These are phyloP conservation scores for Flaveria ramosissima DNA, from an alignment of 129 eudicot species.

Conservation along the genomic window DNA sequence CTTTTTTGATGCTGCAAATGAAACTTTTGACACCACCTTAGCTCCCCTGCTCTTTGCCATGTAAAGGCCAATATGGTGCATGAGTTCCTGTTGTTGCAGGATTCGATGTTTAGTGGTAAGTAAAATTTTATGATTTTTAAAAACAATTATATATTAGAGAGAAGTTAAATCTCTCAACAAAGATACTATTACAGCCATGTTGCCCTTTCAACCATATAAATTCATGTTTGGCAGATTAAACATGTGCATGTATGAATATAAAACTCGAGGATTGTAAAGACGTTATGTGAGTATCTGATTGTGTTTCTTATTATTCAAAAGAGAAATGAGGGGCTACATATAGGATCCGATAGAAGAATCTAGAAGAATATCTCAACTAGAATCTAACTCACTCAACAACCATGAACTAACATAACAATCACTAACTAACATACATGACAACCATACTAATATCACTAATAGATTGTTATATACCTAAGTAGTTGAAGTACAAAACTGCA, in stretches of 20 bases:
- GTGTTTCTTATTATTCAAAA: too few species aligned
- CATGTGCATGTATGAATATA: slow-evolving; percentile 19
- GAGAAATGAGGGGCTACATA: too few species aligned
- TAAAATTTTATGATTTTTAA: neutral
- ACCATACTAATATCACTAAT: too few species aligned
- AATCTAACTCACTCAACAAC: too few species aligned
- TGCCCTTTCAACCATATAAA: too few species aligned
- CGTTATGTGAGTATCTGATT: too few species aligned
- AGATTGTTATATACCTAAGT: neutral
- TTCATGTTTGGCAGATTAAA: too few species aligned
- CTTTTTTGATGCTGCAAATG: slow-evolving; percentile 37
- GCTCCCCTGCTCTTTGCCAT: slow-evolving; percentile 97
- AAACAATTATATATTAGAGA: neutral
- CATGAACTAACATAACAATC: too few species aligned
- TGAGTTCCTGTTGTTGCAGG: slow-evolving; percentile 60
- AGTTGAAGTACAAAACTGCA: neutral
- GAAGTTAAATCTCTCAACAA: slow-evolving; percentile 3
- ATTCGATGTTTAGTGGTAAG: slow-evolving; percentile 1
- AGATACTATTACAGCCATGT: too few species aligned
- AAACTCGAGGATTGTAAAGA: neutral
- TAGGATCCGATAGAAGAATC: too few species aligned
- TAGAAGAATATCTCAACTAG: too few species aligned
- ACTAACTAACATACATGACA: too few species aligned
- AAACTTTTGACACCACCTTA: slow-evolving; percentile 82
- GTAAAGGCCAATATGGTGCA: slow-evolving; percentile 97